Percentiles rank a stretch among this genome's conserved stretches.
phyloP scores from a whole-genome alignment of 768 basidiomycete genomes.

The Ramaria rubella region DNA sequence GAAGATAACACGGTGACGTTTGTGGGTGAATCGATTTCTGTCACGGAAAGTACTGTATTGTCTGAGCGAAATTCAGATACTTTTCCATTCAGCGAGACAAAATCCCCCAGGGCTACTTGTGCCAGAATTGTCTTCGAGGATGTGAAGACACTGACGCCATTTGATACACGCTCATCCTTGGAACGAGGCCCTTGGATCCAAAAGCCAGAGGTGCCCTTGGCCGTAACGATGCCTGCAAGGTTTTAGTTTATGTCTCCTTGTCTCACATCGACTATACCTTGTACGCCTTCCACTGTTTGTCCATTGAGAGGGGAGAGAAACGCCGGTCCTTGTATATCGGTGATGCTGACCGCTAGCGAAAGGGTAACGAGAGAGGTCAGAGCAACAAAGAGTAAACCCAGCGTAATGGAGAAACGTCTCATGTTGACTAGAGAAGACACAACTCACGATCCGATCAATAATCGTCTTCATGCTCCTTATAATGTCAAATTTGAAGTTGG shows the following conservation, averaged over 20 bases:
- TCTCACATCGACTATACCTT: slow-evolving; percentile 43
- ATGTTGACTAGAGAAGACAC: too few species aligned
- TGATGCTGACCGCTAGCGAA: slow-evolving; percentile 24
- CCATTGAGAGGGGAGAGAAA: slow-evolving; percentile 42
- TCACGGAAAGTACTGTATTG: slow-evolving; percentile 37
- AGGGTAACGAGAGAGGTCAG: not conserved
- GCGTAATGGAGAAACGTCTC: too few species aligned
- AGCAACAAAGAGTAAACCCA: too few species aligned
- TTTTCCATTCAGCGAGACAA: slow-evolving; percentile 37
- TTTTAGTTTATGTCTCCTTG: too few species aligned
- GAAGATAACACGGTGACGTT: slow-evolving; percentile 39
- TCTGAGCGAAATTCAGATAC: slow-evolving; percentile 48
- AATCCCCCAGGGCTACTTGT: slow-evolving; percentile 41
- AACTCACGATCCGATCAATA: too few species aligned
- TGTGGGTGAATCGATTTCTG: slow-evolving; percentile 42
- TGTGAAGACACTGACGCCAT: slow-evolving; percentile 46
- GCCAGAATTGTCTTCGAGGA: slow-evolving; percentile 30
- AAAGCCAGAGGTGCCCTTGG: slow-evolving; percentile 40
- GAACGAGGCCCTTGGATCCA: slow-evolving; percentile 41
- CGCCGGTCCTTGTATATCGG: slow-evolving; percentile 48
- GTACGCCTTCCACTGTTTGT: slow-evolving; percentile 39
- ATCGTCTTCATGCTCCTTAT: too few species aligned
- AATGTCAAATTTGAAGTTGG: too few species aligned
- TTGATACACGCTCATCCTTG: slow-evolving; percentile 41
- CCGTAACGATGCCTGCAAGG: slow-evolving; percentile 9